Base-by-base conservation (phyloP, 129 eudicot genomes). In the Saussurea involucrata region DNA sequence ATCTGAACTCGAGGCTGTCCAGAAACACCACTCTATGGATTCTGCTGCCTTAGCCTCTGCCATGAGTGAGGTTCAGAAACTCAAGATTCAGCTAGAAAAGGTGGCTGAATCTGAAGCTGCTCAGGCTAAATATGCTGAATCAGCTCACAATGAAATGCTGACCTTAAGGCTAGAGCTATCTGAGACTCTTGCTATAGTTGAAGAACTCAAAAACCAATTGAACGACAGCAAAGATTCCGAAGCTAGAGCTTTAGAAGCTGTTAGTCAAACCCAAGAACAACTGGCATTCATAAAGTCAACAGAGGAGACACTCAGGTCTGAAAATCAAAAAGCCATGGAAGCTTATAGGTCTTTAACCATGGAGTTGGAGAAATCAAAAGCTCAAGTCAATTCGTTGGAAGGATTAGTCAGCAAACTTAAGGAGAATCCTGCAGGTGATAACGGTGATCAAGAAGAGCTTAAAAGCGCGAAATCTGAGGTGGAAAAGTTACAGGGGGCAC, bases 1-100 rank as follows among this genome's bases (percentile, higher is more conserved):
- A 73, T 89, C 99, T 6, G 99, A 95, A 74, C 91, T 95, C 0
- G 97, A 95, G 71, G 99, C 99, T 44, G 85, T 92, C 25, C 96
- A 90, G 71, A 92, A 88, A 72, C 99, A 95, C 25, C 93, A 92
- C 83, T 83, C 92, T 0, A 81, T 92, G 90, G 99, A 95, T 74
- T 86, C 97, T 25, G 84, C 86, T 24, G 96, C 99, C 11, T 83
- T 95, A 69, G 83, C 92, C 25, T 83, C 97, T 29, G 85, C 93
- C 31, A 67, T 86, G 85, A 87, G 86, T 58, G 98, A 94, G 78
- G 79, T 89, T 8, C 92, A 87, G 73, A 94, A 85, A 77, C 97
- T 91, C 76, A 89, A 84, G 75, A 65, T 69, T 58, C 96, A 94
- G 72, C 87, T 91, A 6, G 95, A 90, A 36, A 70, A 85, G 76